Conservation (phyloP, 768 basidiomycete species). For the Neoboletus magnificus region DNA sequence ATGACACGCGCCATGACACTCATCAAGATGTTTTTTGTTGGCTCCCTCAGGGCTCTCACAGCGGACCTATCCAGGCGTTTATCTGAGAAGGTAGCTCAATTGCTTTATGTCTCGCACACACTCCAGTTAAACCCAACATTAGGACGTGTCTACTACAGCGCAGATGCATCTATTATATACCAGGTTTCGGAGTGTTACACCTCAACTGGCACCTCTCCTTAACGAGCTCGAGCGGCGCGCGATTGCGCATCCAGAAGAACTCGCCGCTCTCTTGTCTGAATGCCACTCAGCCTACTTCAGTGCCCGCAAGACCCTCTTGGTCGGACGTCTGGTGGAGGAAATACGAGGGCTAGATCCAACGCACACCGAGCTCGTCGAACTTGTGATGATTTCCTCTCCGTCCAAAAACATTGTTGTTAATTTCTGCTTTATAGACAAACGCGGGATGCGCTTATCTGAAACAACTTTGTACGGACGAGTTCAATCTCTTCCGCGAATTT, state of each 20-base stretch:
- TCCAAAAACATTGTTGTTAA: neutral
- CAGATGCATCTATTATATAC: constrained; percentile 86
- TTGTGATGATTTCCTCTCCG: constrained; percentile 47
- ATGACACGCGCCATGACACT: constrained; percentile 98
- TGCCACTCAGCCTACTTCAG: constrained; percentile 85
- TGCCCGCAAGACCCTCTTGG: constrained; percentile 67
- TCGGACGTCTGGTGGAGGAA: constrained; percentile 73
- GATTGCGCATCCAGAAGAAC: constrained; percentile 74
- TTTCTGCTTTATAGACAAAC: constrained; percentile 57
- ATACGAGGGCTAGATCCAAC: constrained; percentile 78
- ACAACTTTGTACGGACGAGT: constrained; percentile 88
- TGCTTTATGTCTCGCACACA: neutral
- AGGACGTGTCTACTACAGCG: constrained; percentile 79
- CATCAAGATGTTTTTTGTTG: constrained; percentile 95
- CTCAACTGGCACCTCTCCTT: constrained; percentile 72
- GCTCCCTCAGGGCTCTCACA: constrained; percentile 73
- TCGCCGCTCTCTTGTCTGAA: constrained; percentile 75
- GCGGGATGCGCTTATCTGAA: constrained; percentile 92
- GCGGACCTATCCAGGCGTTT: constrained; percentile 74
- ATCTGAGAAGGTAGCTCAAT: constrained; percentile 58
- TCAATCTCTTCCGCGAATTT: constrained; percentile 77
- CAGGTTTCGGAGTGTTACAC: constrained; percentile 72
- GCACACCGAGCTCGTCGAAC: constrained; percentile 79
- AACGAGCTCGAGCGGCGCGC: constrained; percentile 84
- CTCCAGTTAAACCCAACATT: neutral